Evolutionary conservation across 2,329 filamentous ascomycete genomes (phyloP), one percentile per base, ranked within the genome.

Genomic region (Pseudophaeomoniella oleicola): DNA sequence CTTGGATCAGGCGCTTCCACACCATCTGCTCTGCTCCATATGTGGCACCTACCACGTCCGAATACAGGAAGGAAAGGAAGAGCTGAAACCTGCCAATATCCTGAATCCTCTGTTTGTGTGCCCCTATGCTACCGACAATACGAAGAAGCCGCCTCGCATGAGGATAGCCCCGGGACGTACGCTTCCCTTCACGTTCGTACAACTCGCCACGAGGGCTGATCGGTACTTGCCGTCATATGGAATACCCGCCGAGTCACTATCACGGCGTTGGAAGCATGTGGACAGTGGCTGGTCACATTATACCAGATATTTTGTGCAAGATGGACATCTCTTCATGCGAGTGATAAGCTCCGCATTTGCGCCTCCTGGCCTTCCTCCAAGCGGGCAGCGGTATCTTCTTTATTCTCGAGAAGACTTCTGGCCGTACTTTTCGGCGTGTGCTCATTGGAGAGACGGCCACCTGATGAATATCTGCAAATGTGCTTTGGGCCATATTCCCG

Each of bases 401-500:
- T 77, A 71, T 53, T 71, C 64, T 18, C 63, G 69, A 39, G 67
- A 72, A 36, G 72, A 77, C 46, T 77, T 74, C 52, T 66, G 60
- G 37, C 73, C 73, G 0, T 78, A 70, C 49, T 78, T 78, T 53
- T 73, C 69, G 9, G 68, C 66, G 1, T 78, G 73, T 44, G 62
- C 69, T 2, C 73, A 78, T 50, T 78, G 73, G 73, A 62, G 65
- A 13, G 69, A 77, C 42, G 73, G 73, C 13, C 59, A 72, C 22
- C 55, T 78, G 12, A 75, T 74, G 59, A 60, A 66, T 12, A 55
- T 71, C 19, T 72, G 70, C 45, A 78, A 78, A 54, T 78, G 73
- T 48, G 71, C 72, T 3, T 55, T 78, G 9, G 56, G 55, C 9
- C 73, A 78, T 43, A 66, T 78, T 19, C 71, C 71, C 1, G 22